These are phyloP conservation scores for Volvariella surrecta DNA, from an alignment of 1,284 basidiomycete genomes.

Conservation along the genomic window DNA sequence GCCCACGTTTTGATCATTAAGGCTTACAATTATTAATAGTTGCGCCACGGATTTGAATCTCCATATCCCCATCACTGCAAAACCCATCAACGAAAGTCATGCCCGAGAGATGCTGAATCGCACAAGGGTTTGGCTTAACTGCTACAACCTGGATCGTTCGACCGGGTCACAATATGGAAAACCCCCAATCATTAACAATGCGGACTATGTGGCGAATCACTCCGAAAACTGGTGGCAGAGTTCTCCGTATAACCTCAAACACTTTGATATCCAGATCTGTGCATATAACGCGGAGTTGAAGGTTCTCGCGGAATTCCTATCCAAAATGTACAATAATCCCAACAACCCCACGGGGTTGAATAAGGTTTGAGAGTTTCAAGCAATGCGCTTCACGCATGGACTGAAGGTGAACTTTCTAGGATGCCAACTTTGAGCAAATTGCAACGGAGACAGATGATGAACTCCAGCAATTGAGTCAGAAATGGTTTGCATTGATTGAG, in stretches of 20 bases:
- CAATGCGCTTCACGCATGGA: constrained; percentile 7
- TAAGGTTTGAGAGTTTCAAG: constrained; percentile 34
- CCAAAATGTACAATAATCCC: constrained; percentile 65
- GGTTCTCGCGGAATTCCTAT: constrained; percentile 51
- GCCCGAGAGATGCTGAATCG: constrained; percentile 80
- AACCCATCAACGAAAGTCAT: constrained; percentile 60
- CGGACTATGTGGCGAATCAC: constrained; percentile 71
- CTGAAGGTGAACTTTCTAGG: constrained; percentile 25
- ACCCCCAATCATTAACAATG: constrained; percentile 61
- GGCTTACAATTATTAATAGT: constrained; percentile 14
- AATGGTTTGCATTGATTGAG: constrained; percentile 46
- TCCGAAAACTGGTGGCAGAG: constrained; percentile 68
- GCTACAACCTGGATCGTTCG: constrained; percentile 78
- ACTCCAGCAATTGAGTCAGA: constrained; percentile 39
- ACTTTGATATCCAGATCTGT: constrained; percentile 71
- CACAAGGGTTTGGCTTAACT: constrained; percentile 83
- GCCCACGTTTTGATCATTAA: neutral
- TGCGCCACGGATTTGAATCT: constrained; percentile 78
- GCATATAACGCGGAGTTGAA: constrained; percentile 67
- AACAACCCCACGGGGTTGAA: constrained; percentile 65
- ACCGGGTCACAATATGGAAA: constrained; percentile 81
- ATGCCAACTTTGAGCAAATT: constrained; percentile 52
- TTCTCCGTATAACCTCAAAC: constrained; percentile 55
- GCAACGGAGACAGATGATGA: constrained; percentile 61
- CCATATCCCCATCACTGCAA: constrained; percentile 64